phyloP scores from a whole-genome alignment of 306 rosid species.

The Abrus precatorius region DNA sequence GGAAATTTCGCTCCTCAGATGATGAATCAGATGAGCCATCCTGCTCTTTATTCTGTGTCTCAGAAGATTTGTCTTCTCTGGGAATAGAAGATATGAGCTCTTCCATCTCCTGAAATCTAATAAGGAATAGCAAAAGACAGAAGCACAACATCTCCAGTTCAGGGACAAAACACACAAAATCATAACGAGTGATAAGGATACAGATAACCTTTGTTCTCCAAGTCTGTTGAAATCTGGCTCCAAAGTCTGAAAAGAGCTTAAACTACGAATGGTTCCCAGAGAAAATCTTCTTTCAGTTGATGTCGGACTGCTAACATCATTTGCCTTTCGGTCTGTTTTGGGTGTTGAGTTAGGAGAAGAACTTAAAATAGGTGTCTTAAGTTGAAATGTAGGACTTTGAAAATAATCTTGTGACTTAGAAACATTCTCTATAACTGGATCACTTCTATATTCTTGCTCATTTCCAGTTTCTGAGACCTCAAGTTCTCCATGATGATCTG shows the following conservation, averaged over 20 bases:
- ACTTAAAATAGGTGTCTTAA: conserved; percentile 60
- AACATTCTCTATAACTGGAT: conserved; percentile 52
- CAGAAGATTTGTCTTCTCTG: conserved; percentile 50
- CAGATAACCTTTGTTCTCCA: conserved; percentile 56
- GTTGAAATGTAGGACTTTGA: conserved; percentile 72
- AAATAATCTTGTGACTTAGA: conserved; percentile 58
- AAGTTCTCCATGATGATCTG: conserved; percentile 49
- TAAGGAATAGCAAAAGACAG: conserved; percentile 66
- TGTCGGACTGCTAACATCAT: conserved; percentile 54
- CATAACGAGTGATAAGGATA: conserved; percentile 64
- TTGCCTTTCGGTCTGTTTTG: conserved; percentile 51
- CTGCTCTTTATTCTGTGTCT: conserved; percentile 56
- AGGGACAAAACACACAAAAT: conserved; percentile 41
- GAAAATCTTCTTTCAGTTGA: conserved; percentile 54
- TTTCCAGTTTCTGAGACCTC: conserved; percentile 57
- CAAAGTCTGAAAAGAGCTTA: conserved; percentile 55
- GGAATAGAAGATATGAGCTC: conserved; percentile 54
- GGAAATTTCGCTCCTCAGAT: conserved; percentile 55
- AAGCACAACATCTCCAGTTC: conserved; percentile 45
- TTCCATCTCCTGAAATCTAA: conserved; percentile 65
- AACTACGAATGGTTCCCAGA: conserved; percentile 56
- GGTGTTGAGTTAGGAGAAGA: conserved; percentile 64
- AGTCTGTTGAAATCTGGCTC: conserved; percentile 53
- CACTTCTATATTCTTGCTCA: conserved; percentile 51
- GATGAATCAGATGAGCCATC: conserved; percentile 66